A percentile compares a stretch with the other conserved stretches of the same genome.
Conservation (phyloP, 2,329 filamentous ascomycete species). For the Aspergillus sp. region DNA sequence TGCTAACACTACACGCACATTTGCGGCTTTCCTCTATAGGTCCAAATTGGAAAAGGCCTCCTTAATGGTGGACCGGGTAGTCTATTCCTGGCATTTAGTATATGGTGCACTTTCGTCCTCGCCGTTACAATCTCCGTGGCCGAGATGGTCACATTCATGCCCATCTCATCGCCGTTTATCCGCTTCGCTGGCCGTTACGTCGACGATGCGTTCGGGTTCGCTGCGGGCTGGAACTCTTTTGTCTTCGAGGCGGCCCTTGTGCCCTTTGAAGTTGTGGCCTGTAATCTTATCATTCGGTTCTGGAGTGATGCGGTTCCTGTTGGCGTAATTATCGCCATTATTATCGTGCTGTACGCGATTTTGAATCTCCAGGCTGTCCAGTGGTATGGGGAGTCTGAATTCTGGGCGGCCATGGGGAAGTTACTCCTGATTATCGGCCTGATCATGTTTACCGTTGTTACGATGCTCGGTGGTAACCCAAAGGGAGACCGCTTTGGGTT, state of each 20-base stretch:
- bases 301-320: slow-evolving; percentile 41
- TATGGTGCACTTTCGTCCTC: no score
- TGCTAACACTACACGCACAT: no score
- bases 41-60: no score
- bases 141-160: background rate
- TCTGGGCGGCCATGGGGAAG: slow-evolving; percentile 41
- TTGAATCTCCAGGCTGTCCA: slow-evolving; percentile 9
- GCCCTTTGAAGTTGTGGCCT: slow-evolving; percentile 44
- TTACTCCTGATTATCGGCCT: slow-evolving; percentile 65
- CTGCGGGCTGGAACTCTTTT: slow-evolving; percentile 50
- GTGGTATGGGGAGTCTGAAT: slow-evolving; percentile 13
- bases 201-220: slow-evolving; percentile 46
- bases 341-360: slow-evolving; percentile 40
- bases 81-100: no score
- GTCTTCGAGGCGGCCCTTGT: slow-evolving; percentile 42
- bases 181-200: slow-evolving; percentile 45
- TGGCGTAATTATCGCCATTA: slow-evolving; percentile 28
- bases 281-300: slow-evolving; percentile 42
- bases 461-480: slow-evolving; percentile 76
- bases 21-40: no score
- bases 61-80: no score
- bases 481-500: slow-evolving; percentile 67
- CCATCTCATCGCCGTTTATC: slow-evolving; percentile 27
- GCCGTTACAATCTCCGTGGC: no score
- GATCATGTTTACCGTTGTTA: slow-evolving; percentile 71